phyloP scores from a whole-genome alignment of 805 yeast species.

The Osmozyma mogii region DNA sequence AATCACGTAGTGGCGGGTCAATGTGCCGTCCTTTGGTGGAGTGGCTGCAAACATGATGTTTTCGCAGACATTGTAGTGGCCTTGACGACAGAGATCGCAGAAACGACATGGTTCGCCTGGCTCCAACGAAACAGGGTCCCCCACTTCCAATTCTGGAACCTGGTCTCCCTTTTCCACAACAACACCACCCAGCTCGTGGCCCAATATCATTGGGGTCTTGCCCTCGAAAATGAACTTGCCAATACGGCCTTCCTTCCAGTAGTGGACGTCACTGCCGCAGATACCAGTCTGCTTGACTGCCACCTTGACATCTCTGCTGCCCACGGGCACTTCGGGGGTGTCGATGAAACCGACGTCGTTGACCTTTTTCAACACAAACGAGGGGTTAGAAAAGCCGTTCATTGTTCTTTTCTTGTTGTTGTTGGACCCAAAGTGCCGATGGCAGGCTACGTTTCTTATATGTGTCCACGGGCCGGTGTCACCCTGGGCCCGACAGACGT shows the following conservation, averaged over 20 bases:
- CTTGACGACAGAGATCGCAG: slow-evolving; percentile 22
- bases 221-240: slow-evolving; percentile 25
- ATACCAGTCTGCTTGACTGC: background rate
- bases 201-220: slow-evolving; percentile 7
- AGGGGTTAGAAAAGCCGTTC: slow-evolving; percentile 37
- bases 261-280: slow-evolving; percentile 1
- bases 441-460: too few species aligned
- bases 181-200: slow-evolving; percentile 41
- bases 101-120: slow-evolving; percentile 49
- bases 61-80: slow-evolving; percentile 34
- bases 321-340: too few species aligned
- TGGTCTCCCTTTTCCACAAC: slow-evolving; percentile 42
- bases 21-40: slow-evolving; percentile 17
- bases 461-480: too few species aligned
- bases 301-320: background rate
- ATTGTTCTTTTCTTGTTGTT: too few species aligned
- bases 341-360: slow-evolving; percentile 59
- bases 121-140: slow-evolving; percentile 44
- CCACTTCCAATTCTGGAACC: slow-evolving; percentile 36
- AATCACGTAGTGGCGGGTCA: slow-evolving; percentile 30
- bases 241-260: slow-evolving; percentile 23
- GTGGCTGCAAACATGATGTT: slow-evolving; percentile 4
- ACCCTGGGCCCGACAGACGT: too few species aligned
- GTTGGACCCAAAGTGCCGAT: too few species aligned
- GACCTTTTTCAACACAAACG: slow-evolving; percentile 58